Evolutionary conservation across 2,329 filamentous ascomycete species (phyloP).

Genomic region (Colletotrichum tofieldiae): DNA sequence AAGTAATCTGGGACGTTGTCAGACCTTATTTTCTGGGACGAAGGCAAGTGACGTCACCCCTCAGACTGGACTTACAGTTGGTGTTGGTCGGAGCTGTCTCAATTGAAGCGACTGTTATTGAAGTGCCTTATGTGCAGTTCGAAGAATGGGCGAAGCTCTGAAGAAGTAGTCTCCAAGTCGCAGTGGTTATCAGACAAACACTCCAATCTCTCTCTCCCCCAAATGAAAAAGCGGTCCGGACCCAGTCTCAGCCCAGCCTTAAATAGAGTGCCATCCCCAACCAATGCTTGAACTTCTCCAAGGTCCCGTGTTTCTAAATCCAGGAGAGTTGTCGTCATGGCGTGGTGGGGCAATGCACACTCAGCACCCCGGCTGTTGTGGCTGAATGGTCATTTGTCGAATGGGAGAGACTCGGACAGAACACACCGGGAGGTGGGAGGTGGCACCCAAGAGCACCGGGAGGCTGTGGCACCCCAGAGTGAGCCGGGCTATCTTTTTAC

Average conservation of each 20-base stretch:
- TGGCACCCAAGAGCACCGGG: background rate
- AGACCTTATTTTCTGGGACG: background rate
- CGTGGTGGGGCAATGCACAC: slow-evolving; percentile 17
- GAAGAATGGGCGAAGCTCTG: background rate
- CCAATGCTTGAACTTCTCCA: slow-evolving; percentile 31
- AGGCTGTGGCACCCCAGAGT: background rate
- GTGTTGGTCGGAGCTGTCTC: background rate
- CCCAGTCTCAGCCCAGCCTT: slow-evolving; percentile 27
- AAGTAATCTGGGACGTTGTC: background rate
- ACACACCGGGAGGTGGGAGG: slow-evolving; percentile 17
- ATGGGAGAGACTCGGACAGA: background rate
- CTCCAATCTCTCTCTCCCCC: background rate
- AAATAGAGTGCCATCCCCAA: slow-evolving; percentile 21
- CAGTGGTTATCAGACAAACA: background rate
- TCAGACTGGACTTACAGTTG: background rate
- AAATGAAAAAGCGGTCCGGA: slow-evolving; percentile 22
- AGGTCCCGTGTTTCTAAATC: slow-evolving; percentile 36
- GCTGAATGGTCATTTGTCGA: slow-evolving; percentile 25
- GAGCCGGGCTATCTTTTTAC: slow-evolving; percentile 9
- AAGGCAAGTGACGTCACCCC: slow-evolving; percentile 27
- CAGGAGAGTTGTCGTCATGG: slow-evolving; percentile 41
- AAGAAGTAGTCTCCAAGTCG: background rate
- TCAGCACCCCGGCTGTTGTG: slow-evolving; percentile 10
- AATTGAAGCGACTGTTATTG: background rate
- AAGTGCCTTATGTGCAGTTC: background rate